These are phyloP conservation scores for Gynochthodes officinalis DNA, from an alignment of 257 asterid species.

Conservation along the genomic window DNA sequence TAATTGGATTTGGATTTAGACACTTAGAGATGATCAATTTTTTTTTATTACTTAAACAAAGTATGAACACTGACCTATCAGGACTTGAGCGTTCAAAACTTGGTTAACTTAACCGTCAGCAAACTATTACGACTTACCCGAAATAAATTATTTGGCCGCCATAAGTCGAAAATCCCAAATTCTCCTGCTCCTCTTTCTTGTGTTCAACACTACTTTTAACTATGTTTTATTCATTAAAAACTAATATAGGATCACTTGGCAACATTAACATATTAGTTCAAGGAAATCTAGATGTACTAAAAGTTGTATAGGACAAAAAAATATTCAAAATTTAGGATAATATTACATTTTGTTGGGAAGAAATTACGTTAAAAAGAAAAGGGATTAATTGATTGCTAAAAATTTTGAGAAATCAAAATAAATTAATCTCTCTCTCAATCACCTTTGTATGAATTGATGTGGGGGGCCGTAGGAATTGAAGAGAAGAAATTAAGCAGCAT, in stretches of 20 bases:
- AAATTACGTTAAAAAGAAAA: too few species aligned
- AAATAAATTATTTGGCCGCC: conserved; percentile 12
- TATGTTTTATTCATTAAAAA: neutral
- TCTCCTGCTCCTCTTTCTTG: neutral
- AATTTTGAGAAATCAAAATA: conserved; percentile 6
- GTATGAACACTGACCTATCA: too few species aligned
- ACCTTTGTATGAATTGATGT: neutral
- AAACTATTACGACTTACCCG: conserved; percentile 6
- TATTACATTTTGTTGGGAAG: too few species aligned
- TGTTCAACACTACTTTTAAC: neutral
- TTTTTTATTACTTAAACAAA: conserved; percentile 1
- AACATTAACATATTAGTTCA: too few species aligned
- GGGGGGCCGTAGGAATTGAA: neutral
- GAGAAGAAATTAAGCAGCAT: neutral
- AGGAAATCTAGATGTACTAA: neutral
- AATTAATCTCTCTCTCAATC: neutral
- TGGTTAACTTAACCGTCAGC: conserved; percentile 15
- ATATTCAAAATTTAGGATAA: too few species aligned
- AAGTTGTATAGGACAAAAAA: neutral
- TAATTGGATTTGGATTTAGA: conserved; percentile 5
- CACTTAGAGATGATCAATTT: neutral
- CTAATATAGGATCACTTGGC: neutral
- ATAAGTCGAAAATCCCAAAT: conserved; percentile 10
- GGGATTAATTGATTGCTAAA: neutral
- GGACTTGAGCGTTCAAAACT: neutral